Conservation (phyloP, 2,329 filamentous ascomycete genomes). For the Xylaria sp. region DNA sequence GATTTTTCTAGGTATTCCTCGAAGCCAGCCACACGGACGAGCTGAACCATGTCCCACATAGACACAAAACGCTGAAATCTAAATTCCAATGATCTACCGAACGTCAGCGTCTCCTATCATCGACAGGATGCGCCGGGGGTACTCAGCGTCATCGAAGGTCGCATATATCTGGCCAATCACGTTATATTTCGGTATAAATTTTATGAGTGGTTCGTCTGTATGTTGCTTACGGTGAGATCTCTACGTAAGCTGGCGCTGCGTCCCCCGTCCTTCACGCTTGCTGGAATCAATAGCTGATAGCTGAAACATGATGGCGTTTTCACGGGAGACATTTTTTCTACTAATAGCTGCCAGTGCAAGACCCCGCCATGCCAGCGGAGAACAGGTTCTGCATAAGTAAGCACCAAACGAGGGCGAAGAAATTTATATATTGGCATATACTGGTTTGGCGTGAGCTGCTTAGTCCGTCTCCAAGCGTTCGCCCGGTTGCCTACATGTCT, state of each 20-base stretch:
- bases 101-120: conserved; percentile 3
- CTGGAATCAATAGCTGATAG: neutral
- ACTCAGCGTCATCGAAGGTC: conserved; percentile 1
- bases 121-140: neutral
- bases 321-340: neutral
- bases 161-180: conserved; percentile 7
- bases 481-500: neutral
- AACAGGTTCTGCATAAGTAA: neutral
- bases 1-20: neutral
- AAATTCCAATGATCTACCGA: neutral
- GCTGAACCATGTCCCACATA: neutral
- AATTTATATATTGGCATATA: neutral
- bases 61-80: neutral
- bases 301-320: conserved; percentile 9
- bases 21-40: neutral
- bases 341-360: neutral
- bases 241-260: conserved; percentile 11
- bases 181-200: neutral
- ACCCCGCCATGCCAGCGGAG: neutral
- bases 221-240: conserved; percentile 9
- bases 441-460: neutral
- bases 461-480: neutral
- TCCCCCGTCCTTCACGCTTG: conserved; percentile 2
- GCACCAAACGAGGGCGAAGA: neutral
- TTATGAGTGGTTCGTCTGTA: conserved; percentile 6